A percentile compares a stretch with the other conserved stretches of the same genome.
phyloP scores from a whole-genome alignment of 495 filamentous ascomycete genomes.

The Xylaria palmicola region DNA sequence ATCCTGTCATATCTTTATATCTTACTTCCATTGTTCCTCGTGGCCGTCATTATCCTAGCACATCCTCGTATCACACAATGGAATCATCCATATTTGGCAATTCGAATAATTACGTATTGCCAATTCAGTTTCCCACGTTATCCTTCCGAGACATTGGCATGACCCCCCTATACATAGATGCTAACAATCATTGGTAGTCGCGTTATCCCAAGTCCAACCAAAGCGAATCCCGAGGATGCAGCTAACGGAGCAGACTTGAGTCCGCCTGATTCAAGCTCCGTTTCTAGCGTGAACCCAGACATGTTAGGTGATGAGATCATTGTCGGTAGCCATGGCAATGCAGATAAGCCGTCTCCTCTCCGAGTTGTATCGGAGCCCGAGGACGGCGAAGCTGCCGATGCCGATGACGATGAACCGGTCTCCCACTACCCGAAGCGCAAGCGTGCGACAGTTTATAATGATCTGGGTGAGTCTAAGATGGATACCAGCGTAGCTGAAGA shows the following conservation, averaged over 20 bases:
- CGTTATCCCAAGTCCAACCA: not conserved
- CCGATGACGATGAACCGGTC: conserved; percentile 23
- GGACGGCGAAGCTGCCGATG: conserved; percentile 8
- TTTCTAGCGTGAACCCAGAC: conserved; percentile 37
- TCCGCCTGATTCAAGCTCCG: conserved; percentile 31
- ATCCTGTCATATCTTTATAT: not conserved
- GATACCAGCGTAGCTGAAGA: conserved; percentile 23
- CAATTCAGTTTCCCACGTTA: too few relatives aligned
- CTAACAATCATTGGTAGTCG: conserved; percentile 3
- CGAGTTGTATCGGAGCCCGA: conserved; percentile 37
- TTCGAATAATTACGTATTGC: too few relatives aligned
- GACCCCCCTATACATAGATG: too few relatives aligned
- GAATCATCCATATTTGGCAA: too few relatives aligned
- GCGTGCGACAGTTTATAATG: conserved; percentile 41
- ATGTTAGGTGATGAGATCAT: conserved; percentile 47
- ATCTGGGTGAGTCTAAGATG: conserved; percentile 36
- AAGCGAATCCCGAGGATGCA: conserved; percentile 23
- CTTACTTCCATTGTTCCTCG: not conserved
- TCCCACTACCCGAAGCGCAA: conserved; percentile 49
- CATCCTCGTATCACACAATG: too few relatives aligned
- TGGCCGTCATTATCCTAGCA: too few relatives aligned
- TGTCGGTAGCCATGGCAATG: conserved; percentile 41
- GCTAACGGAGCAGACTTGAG: conserved; percentile 32
- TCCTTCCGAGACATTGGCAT: too few relatives aligned
- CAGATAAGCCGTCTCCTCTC: conserved; percentile 25